These are phyloP conservation scores for Podila horticola DNA, from an alignment of 192 early-diverging fungal species.

Conservation along the genomic window DNA sequence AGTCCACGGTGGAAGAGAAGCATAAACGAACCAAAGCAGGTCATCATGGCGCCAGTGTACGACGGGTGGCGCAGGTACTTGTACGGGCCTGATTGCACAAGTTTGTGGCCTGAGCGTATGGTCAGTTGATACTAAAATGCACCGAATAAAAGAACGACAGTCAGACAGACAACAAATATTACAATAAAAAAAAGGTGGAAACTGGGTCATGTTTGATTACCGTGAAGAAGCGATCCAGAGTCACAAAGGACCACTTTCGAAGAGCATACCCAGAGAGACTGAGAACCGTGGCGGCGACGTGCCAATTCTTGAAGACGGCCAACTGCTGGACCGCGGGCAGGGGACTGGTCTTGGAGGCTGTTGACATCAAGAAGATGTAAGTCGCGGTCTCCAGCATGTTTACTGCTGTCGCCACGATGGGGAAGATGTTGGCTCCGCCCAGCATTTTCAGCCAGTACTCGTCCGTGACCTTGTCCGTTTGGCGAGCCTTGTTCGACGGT, in stretches of 20 bases:
- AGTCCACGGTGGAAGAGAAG: slow-evolving; percentile 16
- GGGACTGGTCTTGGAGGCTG: too few relatives aligned
- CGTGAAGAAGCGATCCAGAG: slow-evolving; percentile 29
- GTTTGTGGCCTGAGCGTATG: slow-evolving; percentile 19
- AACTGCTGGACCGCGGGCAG: too few relatives aligned
- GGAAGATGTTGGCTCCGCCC: too few relatives aligned
- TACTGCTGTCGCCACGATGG: too few relatives aligned
- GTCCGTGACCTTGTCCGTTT: too few relatives aligned
- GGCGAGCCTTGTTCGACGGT: too few relatives aligned
- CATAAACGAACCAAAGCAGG: not conserved
- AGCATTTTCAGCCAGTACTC: too few relatives aligned
- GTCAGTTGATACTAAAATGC: slow-evolving; percentile 17
- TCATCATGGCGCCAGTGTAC: slow-evolving; percentile 21
- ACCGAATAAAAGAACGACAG: not conserved
- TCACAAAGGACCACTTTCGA: slow-evolving; percentile 30
- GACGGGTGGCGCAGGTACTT: slow-evolving; percentile 32
- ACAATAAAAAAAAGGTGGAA: not conserved
- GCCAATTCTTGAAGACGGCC: slow-evolving; percentile 13
- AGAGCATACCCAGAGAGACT: slow-evolving; percentile 1
- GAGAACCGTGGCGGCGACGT: not conserved
- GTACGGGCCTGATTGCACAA: slow-evolving; percentile 20
- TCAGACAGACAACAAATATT: not conserved
- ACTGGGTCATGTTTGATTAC: slow-evolving; percentile 4
- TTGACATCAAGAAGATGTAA: too few relatives aligned
- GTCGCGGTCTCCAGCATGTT: too few relatives aligned